phyloP scores from a whole-genome alignment of 257 asterid species.

The Solanum pinnatisectum region DNA sequence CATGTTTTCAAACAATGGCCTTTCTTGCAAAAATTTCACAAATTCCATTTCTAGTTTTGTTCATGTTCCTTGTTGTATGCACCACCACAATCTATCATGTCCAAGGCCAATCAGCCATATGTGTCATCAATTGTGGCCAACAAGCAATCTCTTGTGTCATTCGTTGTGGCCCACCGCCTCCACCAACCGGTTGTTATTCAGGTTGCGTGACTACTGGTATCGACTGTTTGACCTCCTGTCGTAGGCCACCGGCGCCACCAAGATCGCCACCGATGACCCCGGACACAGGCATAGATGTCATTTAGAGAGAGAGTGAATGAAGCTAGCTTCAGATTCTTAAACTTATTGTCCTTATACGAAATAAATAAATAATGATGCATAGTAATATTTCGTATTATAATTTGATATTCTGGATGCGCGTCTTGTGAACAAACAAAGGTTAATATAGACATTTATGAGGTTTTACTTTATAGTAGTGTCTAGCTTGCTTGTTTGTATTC shows the following conservation, averaged over 20 bases:
- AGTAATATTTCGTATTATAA: background rate
- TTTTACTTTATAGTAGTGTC: background rate
- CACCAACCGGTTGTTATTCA: background rate
- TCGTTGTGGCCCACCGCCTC: background rate
- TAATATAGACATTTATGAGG: background rate
- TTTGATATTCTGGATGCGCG: background rate
- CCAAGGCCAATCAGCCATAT: background rate
- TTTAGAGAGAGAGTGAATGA: background rate
- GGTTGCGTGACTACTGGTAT: background rate
- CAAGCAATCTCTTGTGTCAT: background rate
- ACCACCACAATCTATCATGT: background rate
- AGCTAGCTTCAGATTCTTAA: too few species aligned
- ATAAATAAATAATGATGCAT: background rate
- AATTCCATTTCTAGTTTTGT: background rate
- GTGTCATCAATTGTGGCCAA: constrained; percentile 1
- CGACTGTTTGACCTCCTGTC: background rate
- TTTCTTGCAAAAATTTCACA: background rate
- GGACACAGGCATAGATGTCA: background rate
- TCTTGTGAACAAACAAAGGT: background rate
- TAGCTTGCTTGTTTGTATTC: background rate
- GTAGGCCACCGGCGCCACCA: background rate
- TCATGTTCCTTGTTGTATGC: background rate
- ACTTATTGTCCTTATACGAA: too few species aligned
- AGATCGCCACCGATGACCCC: background rate
- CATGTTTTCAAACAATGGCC: background rate